Evolutionary conservation across 2,329 filamentous ascomycete genomes (phyloP), one percentile per base, ranked within the genome.

Genomic region (Coniochaeta ligniaria): DNA sequence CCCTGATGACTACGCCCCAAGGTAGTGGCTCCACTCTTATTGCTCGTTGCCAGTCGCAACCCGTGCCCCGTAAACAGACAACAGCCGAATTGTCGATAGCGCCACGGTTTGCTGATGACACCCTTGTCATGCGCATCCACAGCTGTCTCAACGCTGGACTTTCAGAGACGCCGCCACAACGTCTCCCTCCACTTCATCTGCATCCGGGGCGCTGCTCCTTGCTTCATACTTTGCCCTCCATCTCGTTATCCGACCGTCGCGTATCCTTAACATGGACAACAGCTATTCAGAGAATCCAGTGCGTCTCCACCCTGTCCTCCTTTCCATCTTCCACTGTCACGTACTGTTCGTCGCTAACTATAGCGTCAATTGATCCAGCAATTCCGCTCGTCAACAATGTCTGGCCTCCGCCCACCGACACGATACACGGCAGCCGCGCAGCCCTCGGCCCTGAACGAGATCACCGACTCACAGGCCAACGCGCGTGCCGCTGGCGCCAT

Each of bases 381-480:
- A 41, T 35, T 43, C 22, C 47, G 60, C 22, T 28, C 12, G 36
- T 60, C 59, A 26, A 52, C 50, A 41, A 61, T 57, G 60, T 58
- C 52, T 66, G 60, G 54, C 60, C 55, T 22, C 67, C 70, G 58
- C 59, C 57, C n/a, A 64, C 64, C 28, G 16, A 58, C 38, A 2
- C 68, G 64, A 52, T 66, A 72, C 47, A 66, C 68, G 26, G 47
- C 47, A 59, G 7, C 52, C 50, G 26, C 62, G 61, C 33, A 60
- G 66, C 24, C 68, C 12, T 50, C 69, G 35, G 72, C 70, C 55
- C 76, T 87, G 17, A 72, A 78, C 11, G 84, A 87, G 67, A 80
- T 84, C 65, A 80, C 76, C 67, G 82, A 86, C 8, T 86, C 84
- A n/a, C 83, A 87, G 67, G 77, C 75, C 72, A 88, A 88, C 69